Base-by-base conservation (phyloP, 2,329 filamentous ascomycete genomes). In the Parastagonospora avenae region DNA sequence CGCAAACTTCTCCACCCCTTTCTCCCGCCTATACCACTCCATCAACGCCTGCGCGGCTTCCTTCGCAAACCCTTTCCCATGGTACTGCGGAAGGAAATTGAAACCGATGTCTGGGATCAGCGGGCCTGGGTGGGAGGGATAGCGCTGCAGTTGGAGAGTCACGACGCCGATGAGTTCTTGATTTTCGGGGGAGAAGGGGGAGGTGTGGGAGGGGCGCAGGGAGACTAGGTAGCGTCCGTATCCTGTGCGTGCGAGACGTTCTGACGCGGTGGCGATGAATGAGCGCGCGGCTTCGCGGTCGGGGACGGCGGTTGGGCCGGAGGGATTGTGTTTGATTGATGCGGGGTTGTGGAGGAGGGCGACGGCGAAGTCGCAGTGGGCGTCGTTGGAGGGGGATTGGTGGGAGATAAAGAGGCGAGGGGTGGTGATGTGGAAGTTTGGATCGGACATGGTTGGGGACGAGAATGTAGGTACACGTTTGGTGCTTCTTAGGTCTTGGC, bases 191-290 rank as follows among this genome's bases (percentile, higher is more conserved):
- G 49, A 47, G 4, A 48, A 55, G 2, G 44, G 32, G 7, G 19
- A 28, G 11, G 4, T 24, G 3, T 32, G 8, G 4, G 10, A 35
- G 24, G 52, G 31, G 11, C 62, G 60, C 11, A 70, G 48, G n/a
- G 46, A 55, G 15, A 71, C 51, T 2, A 69, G 49, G 24, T 60
- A 68, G 0, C 57, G 62, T 4, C 68, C 68, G 43, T 59, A 70
- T 6, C 66, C 66, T n/a, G 54, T 66, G 27, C 54, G 50, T 10
- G 42, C 48, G 24, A 63, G 56, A 10, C 37, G 37, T 4, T 54
- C 47, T n/a, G 6, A 15, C 2, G 35, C 27, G 10, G 57, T 47
- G 6, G 32, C 50, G 30, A 67, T 52, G 8, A 41, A 38, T 2
- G 46, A 28, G 1, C 56, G 59, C 0, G 58, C 60, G 9, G 54